A percentile compares a stretch with the other conserved stretches of the same genome.
Conservation (phyloP, 1,284 basidiomycete genomes). For the Trichosporon ovoides region DNA sequence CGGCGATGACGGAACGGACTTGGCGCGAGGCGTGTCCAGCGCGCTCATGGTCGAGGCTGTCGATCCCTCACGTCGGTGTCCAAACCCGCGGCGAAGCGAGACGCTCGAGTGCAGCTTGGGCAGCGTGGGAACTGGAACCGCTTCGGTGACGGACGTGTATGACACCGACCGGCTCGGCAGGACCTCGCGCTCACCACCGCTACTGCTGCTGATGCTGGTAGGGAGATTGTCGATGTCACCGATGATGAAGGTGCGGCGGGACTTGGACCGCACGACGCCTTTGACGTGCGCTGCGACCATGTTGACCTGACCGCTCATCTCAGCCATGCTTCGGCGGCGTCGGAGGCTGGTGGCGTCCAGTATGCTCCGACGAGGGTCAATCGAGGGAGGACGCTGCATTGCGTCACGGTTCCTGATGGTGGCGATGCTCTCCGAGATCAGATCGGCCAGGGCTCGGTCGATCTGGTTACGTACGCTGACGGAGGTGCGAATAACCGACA, state of each 20-base stretch:
- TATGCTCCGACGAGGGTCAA: conserved; percentile 22
- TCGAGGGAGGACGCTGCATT: conserved; percentile 28
- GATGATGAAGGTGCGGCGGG: not conserved
- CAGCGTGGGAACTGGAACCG: not conserved
- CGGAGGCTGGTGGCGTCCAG: conserved; percentile 35
- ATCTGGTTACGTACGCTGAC: conserved; percentile 57
- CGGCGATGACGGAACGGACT: not conserved
- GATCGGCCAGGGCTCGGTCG: conserved; percentile 47
- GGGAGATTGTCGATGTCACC: conserved; percentile 2
- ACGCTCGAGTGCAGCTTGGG: not conserved
- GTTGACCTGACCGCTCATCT: conserved; percentile 11
- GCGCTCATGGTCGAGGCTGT: not conserved
- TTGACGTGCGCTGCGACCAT: conserved; percentile 7
- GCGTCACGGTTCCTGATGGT: conserved; percentile 43
- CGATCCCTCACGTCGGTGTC: not conserved
- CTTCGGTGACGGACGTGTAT: not conserved
- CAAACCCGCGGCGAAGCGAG: not conserved
- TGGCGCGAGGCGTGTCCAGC: not conserved
- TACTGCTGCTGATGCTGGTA: not conserved
- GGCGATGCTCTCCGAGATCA: conserved; percentile 48
- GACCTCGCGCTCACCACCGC: not conserved
- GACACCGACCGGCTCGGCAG: not conserved
- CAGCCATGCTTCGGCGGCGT: conserved; percentile 30
- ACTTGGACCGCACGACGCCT: not conserved
- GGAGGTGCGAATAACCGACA: conserved; percentile 56